Evolutionary conservation across 1,284 basidiomycete species (phyloP), one percentile per base, ranked within the genome.

Genomic region (Sanghuangporus baumii): DNA sequence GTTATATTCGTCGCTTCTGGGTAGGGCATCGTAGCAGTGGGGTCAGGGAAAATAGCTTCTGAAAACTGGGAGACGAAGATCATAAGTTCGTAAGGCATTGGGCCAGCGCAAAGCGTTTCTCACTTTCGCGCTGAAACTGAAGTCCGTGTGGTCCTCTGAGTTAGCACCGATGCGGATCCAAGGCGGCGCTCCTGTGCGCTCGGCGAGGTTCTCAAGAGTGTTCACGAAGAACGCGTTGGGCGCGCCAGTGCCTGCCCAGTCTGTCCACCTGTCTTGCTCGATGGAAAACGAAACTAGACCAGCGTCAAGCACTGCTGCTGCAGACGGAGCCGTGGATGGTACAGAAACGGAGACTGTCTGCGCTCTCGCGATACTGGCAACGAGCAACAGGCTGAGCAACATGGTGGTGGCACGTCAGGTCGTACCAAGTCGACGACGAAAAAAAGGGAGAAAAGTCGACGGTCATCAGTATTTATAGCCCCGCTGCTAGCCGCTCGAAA

Each of bases 1-100:
- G 75, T 78, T 64, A 88, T 79, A 26, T 74, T 77, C 0, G 72
- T 72, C 4, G 87, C 86, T 70, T 88, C 86, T 0, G 87, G 88
- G 67, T 85, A 88, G 3, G 87, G 87, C 4, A 78, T 75, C 4
- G 75, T 74, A 12, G 75, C 62, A 34, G 79, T 82, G 14, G 75
- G 69, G 0, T 78, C 72, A 1, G 85, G 85, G 66, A 86, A 87
- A 11, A 74, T 72, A 41, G 75, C 69, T 65, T 79, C 71, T 20
- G 77, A 72, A 57, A 75, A 74, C 78, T 80, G 66, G 14, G 14
- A 9, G 20, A 9, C 3, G 23, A n/a, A 14, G 7, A 14, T 8
- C 20, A 31, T 12, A 2, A 26, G 12, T 9, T 23, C 26, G 6
- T 20, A 23, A 20, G 16, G 16, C 7, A 46, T 3, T 7, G 20